Conservation (phyloP, 2,329 filamentous ascomycete species). For the Botrytis tulipae region DNA sequence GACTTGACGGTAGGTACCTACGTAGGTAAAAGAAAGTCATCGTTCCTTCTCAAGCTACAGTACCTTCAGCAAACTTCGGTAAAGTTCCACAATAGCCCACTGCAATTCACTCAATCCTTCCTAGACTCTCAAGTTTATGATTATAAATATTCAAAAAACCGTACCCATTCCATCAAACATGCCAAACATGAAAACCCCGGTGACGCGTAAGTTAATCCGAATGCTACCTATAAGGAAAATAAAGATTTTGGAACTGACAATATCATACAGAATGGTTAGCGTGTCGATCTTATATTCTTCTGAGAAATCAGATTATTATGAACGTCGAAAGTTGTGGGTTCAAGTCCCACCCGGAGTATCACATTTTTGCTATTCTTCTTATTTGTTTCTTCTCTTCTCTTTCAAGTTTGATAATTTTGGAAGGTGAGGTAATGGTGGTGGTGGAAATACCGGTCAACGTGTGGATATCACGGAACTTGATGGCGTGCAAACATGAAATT, state of each 20-base stretch:
- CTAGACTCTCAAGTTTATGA: background rate
- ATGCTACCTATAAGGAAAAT: background rate
- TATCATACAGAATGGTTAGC: conserved; percentile 26
- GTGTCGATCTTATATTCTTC: conserved; percentile 28
- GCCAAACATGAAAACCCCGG: conserved; percentile 13
- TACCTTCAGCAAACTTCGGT: background rate
- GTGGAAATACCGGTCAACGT: background rate
- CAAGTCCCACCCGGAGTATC: conserved; percentile 21
- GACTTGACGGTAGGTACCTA: background rate
- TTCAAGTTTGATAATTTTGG: background rate
- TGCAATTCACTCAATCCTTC: background rate
- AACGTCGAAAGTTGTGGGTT: conserved; percentile 23
- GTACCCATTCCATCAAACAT: background rate
- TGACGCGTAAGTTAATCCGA: conserved; percentile 15
- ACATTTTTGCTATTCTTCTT: background rate
- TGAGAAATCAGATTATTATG: conserved; percentile 21
- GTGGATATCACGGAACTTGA: background rate
- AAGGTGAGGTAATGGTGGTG: background rate
- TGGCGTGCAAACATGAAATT: background rate
- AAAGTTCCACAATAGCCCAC: background rate
- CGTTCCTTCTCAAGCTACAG: background rate
- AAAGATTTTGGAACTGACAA: background rate
- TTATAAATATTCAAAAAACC: background rate
- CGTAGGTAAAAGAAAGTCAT: background rate
- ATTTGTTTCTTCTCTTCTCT: background rate